Evolutionary conservation across 1,139 yeast species (phyloP).

Genomic region (Sugiyamaella paludigena): DNA sequence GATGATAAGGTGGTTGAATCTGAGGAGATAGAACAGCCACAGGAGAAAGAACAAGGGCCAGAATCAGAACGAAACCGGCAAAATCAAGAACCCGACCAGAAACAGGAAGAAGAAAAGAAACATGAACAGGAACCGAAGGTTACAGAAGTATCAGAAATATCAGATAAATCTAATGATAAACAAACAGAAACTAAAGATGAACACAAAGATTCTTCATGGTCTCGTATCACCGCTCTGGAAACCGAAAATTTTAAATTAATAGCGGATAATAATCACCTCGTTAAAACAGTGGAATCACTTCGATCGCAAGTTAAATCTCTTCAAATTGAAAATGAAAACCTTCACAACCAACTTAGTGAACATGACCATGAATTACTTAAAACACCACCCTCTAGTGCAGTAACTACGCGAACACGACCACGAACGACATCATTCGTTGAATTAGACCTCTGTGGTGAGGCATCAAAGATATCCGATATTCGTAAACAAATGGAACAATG

Average conservation of each 20-base stretch:
- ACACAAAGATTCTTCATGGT: neutral
- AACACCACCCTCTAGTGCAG: slow-evolving; percentile 6
- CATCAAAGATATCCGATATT: slow-evolving; percentile 30
- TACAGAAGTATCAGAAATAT: neutral
- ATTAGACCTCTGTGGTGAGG: slow-evolving; percentile 38
- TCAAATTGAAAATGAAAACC: slow-evolving; percentile 4
- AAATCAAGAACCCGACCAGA: slow-evolving; percentile 6
- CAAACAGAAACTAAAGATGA: neutral
- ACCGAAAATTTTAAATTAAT: neutral
- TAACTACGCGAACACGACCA: slow-evolving; percentile 2
- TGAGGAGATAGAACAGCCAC: slow-evolving; percentile 12
- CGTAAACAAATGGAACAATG: slow-evolving; percentile 50
- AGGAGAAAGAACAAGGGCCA: neutral
- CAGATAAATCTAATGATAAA: neutral
- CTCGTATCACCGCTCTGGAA: slow-evolving; percentile 1
- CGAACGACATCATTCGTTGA: slow-evolving; percentile 35
- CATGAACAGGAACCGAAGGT: slow-evolving; percentile 4
- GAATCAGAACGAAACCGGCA: slow-evolving; percentile 9
- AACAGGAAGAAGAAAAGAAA: neutral
- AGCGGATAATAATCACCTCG: slow-evolving; percentile 2
- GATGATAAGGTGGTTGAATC: slow-evolving; percentile 11
- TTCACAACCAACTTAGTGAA: slow-evolving; percentile 11
- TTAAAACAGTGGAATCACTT: neutral
- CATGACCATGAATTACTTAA: slow-evolving; percentile 13
- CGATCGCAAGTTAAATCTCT: neutral